Conservation (phyloP, 805 yeast genomes). For the Cyberlindnera euphorbiiphila region DNA sequence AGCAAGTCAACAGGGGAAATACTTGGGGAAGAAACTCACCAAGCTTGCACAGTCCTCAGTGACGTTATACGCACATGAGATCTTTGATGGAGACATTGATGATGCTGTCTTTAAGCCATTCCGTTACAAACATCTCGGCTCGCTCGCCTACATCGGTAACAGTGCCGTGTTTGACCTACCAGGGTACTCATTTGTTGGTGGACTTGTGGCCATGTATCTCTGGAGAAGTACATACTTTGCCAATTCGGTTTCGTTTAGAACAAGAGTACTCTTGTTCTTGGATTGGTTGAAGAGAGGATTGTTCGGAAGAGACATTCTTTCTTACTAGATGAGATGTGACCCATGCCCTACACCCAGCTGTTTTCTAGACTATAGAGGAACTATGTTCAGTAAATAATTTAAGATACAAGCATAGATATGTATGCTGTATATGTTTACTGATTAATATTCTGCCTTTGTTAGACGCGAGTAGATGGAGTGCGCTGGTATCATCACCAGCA, state of each 20-base stretch:
- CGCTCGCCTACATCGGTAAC: conserved; percentile 65
- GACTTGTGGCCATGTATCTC: conserved; percentile 63
- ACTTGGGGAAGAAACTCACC: conserved; percentile 56
- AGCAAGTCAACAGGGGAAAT: conserved; percentile 67
- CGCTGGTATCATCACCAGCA: too few species aligned
- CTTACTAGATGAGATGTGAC: conserved; percentile 10
- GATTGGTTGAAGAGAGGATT: conserved; percentile 66
- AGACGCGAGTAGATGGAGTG: too few species aligned
- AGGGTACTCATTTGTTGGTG: conserved; percentile 61
- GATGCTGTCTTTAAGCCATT: conserved; percentile 54
- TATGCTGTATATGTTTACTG: too few species aligned
- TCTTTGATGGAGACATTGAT: conserved; percentile 52
- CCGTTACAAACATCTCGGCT: conserved; percentile 60
- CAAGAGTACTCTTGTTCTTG: conserved; percentile 58
- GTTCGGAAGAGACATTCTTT: conserved; percentile 46
- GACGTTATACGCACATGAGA: conserved; percentile 40
- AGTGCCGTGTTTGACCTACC: conserved; percentile 66
- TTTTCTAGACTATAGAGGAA: conserved; percentile 2
- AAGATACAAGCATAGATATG: too few species aligned
- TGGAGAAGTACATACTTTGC: conserved; percentile 73
- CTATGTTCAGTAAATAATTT: too few species aligned
- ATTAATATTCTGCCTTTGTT: too few species aligned
- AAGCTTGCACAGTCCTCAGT: conserved; percentile 45
- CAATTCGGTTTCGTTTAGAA: conserved; percentile 60
- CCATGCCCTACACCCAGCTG: neutral